Conservation (phyloP, 2,329 filamentous ascomycete species). For the Volutella citrinella region DNA sequence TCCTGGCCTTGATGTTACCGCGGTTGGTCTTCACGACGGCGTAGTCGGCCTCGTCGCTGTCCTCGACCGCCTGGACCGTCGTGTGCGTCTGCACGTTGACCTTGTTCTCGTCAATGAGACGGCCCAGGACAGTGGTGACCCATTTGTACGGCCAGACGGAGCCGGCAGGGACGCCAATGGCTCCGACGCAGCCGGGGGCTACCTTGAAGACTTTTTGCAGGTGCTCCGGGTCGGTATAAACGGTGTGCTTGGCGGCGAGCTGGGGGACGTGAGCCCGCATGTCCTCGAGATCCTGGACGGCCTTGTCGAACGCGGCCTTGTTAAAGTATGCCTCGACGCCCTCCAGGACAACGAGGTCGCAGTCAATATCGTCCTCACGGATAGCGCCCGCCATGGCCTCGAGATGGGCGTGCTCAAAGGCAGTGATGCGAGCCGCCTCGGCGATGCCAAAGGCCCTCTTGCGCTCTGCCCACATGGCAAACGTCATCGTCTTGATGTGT, state of each 20-base stretch:
- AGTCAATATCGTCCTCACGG: slow-evolving; percentile 13
- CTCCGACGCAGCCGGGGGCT: slow-evolving; percentile 3
- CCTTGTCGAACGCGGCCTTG: slow-evolving; percentile 11
- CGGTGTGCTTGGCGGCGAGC: slow-evolving; percentile 9
- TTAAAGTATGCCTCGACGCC: slow-evolving; percentile 12
- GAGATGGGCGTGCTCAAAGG: slow-evolving; percentile 21
- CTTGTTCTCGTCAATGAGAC: slow-evolving; percentile 2
- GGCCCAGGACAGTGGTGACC: slow-evolving; percentile 12
- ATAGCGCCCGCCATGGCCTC: slow-evolving; percentile 17
- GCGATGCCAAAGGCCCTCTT: slow-evolving; percentile 18
- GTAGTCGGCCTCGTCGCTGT: slow-evolving; percentile 3
- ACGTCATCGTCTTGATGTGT: slow-evolving; percentile 19
- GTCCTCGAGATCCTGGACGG: slow-evolving; percentile 12
- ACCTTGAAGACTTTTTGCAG: slow-evolving; percentile 9
- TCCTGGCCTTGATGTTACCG: slow-evolving; percentile 15
- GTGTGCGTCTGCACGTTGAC: slow-evolving; percentile 22
- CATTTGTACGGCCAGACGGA: slow-evolving; percentile 24
- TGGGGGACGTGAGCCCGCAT: slow-evolving; percentile 11
- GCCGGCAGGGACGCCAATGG: slow-evolving; percentile 14
- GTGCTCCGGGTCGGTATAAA: slow-evolving; percentile 6
- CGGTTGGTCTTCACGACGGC: slow-evolving; percentile 16
- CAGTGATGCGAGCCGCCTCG: slow-evolving; percentile 20
- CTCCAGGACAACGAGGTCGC: slow-evolving; percentile 11
- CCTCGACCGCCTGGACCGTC: slow-evolving; percentile 8
- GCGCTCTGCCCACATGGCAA: slow-evolving; percentile 12